Evolutionary conservation across 129 eudicot genomes (phyloP).

Genomic region (Helianthus annuus): DNA sequence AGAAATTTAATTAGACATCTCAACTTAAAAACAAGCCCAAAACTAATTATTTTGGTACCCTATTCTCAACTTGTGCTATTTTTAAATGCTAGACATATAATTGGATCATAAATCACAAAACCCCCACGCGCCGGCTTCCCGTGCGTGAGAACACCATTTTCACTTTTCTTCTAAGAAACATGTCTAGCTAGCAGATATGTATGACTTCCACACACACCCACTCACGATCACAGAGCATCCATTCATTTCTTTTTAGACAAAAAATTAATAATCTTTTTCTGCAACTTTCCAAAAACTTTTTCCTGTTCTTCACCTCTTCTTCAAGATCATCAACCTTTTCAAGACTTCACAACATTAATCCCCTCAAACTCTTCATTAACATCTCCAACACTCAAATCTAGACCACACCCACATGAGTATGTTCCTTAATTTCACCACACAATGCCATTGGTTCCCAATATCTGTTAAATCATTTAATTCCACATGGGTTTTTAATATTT

Average conservation of each 20-base stretch:
- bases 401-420: slow-evolving; percentile 29
- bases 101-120: too few relatives aligned
- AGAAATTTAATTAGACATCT: too few relatives aligned
- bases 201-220: slow-evolving; percentile 38
- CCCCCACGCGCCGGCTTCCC: too few relatives aligned
- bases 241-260: slow-evolving; percentile 38
- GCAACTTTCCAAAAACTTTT: slow-evolving; percentile 54
- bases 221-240: slow-evolving; percentile 26
- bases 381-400: slow-evolving; percentile 21
- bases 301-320: slow-evolving; percentile 15
- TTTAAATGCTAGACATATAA: too few relatives aligned
- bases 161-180: too few relatives aligned
- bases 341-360: not conserved
- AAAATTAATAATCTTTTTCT: slow-evolving; percentile 20
- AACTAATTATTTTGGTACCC: too few relatives aligned
- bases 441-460: slow-evolving; percentile 25
- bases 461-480: not conserved
- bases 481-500: not conserved
- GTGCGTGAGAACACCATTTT: too few relatives aligned
- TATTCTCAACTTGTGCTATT: too few relatives aligned
- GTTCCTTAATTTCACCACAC: slow-evolving; percentile 13
- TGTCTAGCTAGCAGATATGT: slow-evolving; percentile 31
- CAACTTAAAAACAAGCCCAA: too few relatives aligned
- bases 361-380: slow-evolving; percentile 8
- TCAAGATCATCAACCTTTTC: slow-evolving; percentile 12